Percentiles rank a stretch among this genome's conserved stretches.
phyloP scores from a whole-genome alignment of 1,284 basidiomycete species.

The Pseudozyma flocculosa region DNA sequence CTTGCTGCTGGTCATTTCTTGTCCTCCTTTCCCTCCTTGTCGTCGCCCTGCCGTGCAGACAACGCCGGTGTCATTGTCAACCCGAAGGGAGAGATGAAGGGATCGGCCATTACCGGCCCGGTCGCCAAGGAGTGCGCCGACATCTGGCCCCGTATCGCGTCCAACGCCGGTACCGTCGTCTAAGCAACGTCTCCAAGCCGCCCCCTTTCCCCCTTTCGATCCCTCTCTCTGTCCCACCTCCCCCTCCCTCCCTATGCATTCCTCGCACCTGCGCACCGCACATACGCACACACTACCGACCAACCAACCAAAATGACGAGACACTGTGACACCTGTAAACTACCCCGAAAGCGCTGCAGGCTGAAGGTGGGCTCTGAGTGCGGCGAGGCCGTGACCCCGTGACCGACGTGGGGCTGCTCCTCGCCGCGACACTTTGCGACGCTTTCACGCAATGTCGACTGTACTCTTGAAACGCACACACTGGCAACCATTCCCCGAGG shows the following conservation, averaged over 20 bases:
- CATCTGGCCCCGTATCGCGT: conserved; percentile 96
- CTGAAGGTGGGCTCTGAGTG: too few relatives aligned
- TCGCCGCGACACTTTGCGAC: not conserved
- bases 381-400: too few relatives aligned
- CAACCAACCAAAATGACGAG: not conserved
- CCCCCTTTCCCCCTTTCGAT: not conserved
- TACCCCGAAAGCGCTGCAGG: too few relatives aligned
- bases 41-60: conserved; percentile 11
- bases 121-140: conserved; percentile 98
- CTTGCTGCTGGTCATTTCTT: not conserved
- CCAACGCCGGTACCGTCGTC: conserved; percentile 97
- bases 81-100: conserved; percentile 99
- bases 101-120: conserved; percentile 87
- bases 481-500: too few relatives aligned
- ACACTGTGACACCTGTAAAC: too few relatives aligned
- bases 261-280: not conserved
- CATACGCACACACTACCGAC: not conserved
- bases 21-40: not conserved
- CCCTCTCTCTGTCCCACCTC: conserved; percentile 13
- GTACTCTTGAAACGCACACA: too few relatives aligned
- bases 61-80: conserved; percentile 64
- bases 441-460: not conserved
- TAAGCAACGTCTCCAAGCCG: conserved; percentile 55
- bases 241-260: not conserved
- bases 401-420: too few relatives aligned